phyloP scores from a whole-genome alignment of 1,284 basidiomycete genomes.

The Ceratobasidium sp. region DNA sequence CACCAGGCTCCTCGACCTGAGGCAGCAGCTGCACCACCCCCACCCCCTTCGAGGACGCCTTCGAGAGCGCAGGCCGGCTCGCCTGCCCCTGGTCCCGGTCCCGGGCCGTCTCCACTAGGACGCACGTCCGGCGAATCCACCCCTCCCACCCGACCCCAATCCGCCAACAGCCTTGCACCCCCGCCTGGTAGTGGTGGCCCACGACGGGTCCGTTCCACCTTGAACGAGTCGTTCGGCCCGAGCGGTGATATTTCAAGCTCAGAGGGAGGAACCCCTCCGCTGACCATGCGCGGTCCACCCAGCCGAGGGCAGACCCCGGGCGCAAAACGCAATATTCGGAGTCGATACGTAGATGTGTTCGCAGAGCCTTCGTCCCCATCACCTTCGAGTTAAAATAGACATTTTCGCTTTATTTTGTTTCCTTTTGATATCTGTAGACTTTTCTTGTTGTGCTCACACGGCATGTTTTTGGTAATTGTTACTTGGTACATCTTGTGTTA shows the following conservation, averaged over 20 bases:
- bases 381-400: constrained; percentile 39
- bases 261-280: constrained; percentile 52
- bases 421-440: constrained; percentile 36
- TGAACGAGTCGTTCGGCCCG: constrained; percentile 50
- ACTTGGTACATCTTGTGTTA: constrained; percentile 8
- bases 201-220: constrained; percentile 67
- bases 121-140: constrained; percentile 47
- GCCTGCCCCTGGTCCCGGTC: constrained; percentile 68
- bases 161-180: constrained; percentile 65
- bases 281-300: constrained; percentile 56
- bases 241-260: constrained; percentile 51
- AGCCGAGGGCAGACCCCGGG: constrained; percentile 52
- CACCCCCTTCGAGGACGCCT: constrained; percentile 60
- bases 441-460: constrained; percentile 26
- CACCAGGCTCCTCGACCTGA: constrained; percentile 29
- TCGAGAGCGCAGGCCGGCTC: constrained; percentile 80
- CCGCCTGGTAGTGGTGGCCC: constrained; percentile 58
- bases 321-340: constrained; percentile 74
- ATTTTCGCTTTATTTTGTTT: constrained; percentile 38
- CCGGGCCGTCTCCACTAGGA: constrained; percentile 50
- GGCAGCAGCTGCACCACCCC: constrained; percentile 61
- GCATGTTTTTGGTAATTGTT: constrained; percentile 42
- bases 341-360: constrained; percentile 87
- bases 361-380: constrained; percentile 49
- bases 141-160: constrained; percentile 64